Base-by-base conservation (phyloP, 768 basidiomycete genomes). In the Tricholoma hemisulphureum region DNA sequence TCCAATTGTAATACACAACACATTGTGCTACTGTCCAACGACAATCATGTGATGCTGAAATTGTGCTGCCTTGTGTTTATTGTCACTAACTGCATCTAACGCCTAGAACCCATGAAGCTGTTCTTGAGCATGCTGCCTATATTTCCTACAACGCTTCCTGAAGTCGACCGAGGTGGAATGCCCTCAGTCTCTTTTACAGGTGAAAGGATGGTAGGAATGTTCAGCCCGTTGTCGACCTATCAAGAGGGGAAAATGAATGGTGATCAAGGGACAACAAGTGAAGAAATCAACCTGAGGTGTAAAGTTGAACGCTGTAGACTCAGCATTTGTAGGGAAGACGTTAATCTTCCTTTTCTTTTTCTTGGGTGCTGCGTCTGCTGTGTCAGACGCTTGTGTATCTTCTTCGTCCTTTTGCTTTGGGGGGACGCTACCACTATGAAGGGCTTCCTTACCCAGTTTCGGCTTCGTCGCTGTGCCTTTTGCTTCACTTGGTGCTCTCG, bases 291-390 rank as follows among this genome's bases (percentile, higher is more conserved):
- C 81, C 68, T 73, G 71, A 32, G 68, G 64, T 49, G 78, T 60
- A 60, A 78, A 72, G 60, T 78, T 75, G 73, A 84, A 84, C 21
- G 77, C 79, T 16, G 77, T 71, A 16, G 69, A 59, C 16, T 77
- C 74, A 56, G 77, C 71, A 32, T 74, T 72, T 23, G 71, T 54
- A 5, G 75, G 73, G 64, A 86, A 86, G n/a, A 88, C 62, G 58
- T 85, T 84, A 54, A 90, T 83, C 71, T 85, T 88, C 60, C 86
- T 80, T 64, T 83, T 88, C 73, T 87, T 89, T 75, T 86, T 87
- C 72, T 83, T 85, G 14, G 72, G 80, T 8, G 58, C 72, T 35
- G 37, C 26, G n/a, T 59, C 60, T 55, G 53, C 63, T 24, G 18
- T 24, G 21, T 62, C 61, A 16, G 53, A 32, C 20, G 57, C 35